A percentile compares a stretch with the other conserved stretches of the same genome.
Evolutionary conservation across 2,329 filamentous ascomycete species (phyloP).

Genomic region (Neonectria ditissima): DNA sequence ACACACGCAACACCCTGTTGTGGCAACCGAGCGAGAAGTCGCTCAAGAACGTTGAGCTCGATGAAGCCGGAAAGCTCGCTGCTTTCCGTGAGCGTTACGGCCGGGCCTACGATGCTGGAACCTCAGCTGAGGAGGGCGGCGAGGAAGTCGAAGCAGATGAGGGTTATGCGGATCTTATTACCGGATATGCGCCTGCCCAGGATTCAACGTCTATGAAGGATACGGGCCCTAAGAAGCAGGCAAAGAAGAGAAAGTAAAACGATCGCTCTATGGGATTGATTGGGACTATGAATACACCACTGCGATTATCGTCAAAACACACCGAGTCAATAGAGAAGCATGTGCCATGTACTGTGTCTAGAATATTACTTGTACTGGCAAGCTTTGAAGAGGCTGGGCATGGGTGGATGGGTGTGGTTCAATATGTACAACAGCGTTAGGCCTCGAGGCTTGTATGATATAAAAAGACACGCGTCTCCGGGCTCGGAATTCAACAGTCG

Average conservation of each 20-base stretch:
- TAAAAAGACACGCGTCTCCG: constrained; percentile 46
- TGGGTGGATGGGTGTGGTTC: constrained; percentile 40
- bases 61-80: constrained; percentile 90
- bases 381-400: constrained; percentile 28
- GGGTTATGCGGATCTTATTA: constrained; percentile 60
- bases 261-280: neutral
- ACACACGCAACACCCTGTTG: constrained; percentile 87
- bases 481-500: constrained; percentile 39
- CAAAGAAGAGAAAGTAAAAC: constrained; percentile 62
- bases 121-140: constrained; percentile 44
- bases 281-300: neutral
- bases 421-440: constrained; percentile 51
- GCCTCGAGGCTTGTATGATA: constrained; percentile 52
- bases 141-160: constrained; percentile 43
- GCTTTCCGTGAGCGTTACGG: constrained; percentile 90
- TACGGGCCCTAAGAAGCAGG: constrained; percentile 55
- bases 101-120: constrained; percentile 78
- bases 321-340: neutral
- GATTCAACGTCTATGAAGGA: constrained; percentile 51
- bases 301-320: constrained; percentile 9
- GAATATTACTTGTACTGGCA: constrained; percentile 31
- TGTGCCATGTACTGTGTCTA: constrained; percentile 35
- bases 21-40: constrained; percentile 91
- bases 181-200: constrained; percentile 58
- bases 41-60: constrained; percentile 89